These are phyloP conservation scores for Daldinia eschscholtzii DNA, from an alignment of 2,329 filamentous ascomycete species.

Conservation along the genomic window DNA sequence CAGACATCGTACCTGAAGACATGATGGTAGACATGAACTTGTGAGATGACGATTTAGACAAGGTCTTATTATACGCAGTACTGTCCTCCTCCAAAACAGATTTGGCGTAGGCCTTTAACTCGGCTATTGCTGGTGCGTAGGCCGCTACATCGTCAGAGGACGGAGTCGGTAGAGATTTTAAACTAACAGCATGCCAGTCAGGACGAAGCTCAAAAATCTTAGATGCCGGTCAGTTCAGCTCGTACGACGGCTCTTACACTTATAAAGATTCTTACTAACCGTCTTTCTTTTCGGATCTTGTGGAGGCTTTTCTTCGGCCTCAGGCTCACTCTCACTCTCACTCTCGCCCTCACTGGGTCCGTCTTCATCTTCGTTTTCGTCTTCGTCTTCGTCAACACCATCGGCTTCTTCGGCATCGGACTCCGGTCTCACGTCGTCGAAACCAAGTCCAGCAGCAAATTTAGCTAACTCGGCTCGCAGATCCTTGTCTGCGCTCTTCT, in stretches of 20 bases:
- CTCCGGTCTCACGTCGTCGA: slow-evolving; percentile 58
- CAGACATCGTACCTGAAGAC: slow-evolving; percentile 93
- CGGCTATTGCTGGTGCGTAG: slow-evolving; percentile 60
- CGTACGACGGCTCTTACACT: slow-evolving; percentile 1
- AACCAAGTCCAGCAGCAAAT: slow-evolving; percentile 65
- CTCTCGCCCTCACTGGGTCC: slow-evolving; percentile 51
- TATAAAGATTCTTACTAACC: slow-evolving; percentile 58
- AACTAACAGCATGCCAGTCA: slow-evolving; percentile 66
- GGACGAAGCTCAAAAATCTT: slow-evolving; percentile 69
- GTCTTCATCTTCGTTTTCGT: slow-evolving; percentile 46
- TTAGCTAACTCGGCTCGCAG: slow-evolving; percentile 65
- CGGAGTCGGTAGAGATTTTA: slow-evolving; percentile 60
- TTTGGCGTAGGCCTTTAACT: slow-evolving; percentile 77
- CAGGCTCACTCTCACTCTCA: slow-evolving; percentile 37
- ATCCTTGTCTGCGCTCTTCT: slow-evolving; percentile 59
- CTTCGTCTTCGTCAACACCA: slow-evolving; percentile 48
- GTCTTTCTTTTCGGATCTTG: slow-evolving; percentile 54
- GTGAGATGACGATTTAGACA: slow-evolving; percentile 86
- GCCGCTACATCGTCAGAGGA: slow-evolving; percentile 61
- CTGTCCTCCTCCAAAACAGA: slow-evolving; percentile 83
- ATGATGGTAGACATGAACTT: slow-evolving; percentile 98
- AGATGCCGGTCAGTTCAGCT: slow-evolving; percentile 31
- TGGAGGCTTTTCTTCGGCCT: slow-evolving; percentile 47
- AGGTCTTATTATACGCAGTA: slow-evolving; percentile 77
- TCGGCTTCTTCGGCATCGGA: slow-evolving; percentile 54